These are phyloP conservation scores for Pseudocercospora pini-densiflorae DNA, from an alignment of 2,329 filamentous ascomycete genomes.

Conservation along the genomic window DNA sequence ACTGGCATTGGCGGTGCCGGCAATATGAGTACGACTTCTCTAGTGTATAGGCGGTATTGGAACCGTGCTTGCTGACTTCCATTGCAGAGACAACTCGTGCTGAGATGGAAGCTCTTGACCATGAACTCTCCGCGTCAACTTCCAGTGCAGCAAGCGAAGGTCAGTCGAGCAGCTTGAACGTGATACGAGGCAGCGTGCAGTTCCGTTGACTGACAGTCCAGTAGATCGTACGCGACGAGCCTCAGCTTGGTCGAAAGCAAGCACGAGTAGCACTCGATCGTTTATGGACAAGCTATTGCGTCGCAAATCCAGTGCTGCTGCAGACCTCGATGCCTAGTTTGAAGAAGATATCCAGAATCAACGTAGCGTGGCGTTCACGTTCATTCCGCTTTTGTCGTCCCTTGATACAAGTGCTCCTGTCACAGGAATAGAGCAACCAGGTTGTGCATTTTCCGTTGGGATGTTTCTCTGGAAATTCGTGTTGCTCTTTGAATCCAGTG, in stretches of 20 bases:
- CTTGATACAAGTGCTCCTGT: too few relatives aligned
- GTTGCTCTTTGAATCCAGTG: too few relatives aligned
- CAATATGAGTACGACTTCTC: background rate
- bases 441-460: too few relatives aligned
- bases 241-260: background rate
- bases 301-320: background rate
- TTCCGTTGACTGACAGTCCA: background rate
- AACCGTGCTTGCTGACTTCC: background rate
- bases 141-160: background rate
- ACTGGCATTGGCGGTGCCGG: background rate
- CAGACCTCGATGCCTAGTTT: too few relatives aligned
- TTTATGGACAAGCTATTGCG: background rate
- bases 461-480: too few relatives aligned
- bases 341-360: too few relatives aligned
- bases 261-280: background rate
- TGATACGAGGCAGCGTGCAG: too few relatives aligned
- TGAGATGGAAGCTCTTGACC: background rate
- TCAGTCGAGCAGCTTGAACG: background rate
- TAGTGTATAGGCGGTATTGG: too few relatives aligned
- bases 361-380: too few relatives aligned
- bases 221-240: background rate
- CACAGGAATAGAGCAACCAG: background rate
- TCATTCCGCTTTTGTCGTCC: too few relatives aligned
- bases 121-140: background rate
- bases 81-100: background rate